Percentiles rank a stretch among this genome's conserved stretches.
Conservation (phyloP, 768 basidiomycete species). For the Botryobasidium botryosum region DNA sequence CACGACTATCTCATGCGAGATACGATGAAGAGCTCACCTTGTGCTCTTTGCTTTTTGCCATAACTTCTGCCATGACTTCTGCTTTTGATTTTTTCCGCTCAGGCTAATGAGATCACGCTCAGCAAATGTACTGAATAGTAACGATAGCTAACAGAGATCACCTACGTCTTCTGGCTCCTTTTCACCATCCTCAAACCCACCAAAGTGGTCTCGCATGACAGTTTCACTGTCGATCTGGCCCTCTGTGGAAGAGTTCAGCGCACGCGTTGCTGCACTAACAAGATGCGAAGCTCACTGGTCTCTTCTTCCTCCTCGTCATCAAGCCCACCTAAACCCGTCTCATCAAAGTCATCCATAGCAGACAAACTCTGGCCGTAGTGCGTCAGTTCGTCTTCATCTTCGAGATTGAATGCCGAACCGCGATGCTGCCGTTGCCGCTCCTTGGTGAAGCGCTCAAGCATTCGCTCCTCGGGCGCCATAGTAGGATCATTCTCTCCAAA, state of each 20-base stretch:
- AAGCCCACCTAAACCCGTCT: conserved; percentile 40
- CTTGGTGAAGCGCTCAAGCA: conserved; percentile 88
- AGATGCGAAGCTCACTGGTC: not conserved
- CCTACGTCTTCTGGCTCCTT: conserved; percentile 32
- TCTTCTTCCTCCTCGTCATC: conserved; percentile 37
- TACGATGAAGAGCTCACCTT: conserved; percentile 35
- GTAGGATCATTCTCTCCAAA: conserved; percentile 92
- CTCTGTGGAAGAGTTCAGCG: conserved; percentile 14
- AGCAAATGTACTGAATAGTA: conserved; percentile 3
- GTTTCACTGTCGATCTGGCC: conserved; percentile 53
- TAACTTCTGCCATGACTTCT: conserved; percentile 95
- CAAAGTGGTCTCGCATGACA: conserved; percentile 62
- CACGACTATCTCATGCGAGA: not conserved
- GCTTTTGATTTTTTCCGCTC: conserved; percentile 79
- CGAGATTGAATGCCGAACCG: conserved; percentile 70
- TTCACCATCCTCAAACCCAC: conserved; percentile 65
- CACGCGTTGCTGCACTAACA: not conserved
- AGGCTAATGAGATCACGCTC: conserved; percentile 30
- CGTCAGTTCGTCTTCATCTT: conserved; percentile 63
- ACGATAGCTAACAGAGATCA: conserved; percentile 1
- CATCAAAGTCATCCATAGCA: conserved; percentile 70
- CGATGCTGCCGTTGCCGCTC: conserved; percentile 70
- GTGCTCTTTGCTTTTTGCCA: conserved; percentile 91
- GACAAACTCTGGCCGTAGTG: conserved; percentile 84
- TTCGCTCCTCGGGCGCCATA: conserved; percentile 90